phyloP scores from a whole-genome alignment of 1,139 yeast genomes.

The Kodamaea fungicola region DNA sequence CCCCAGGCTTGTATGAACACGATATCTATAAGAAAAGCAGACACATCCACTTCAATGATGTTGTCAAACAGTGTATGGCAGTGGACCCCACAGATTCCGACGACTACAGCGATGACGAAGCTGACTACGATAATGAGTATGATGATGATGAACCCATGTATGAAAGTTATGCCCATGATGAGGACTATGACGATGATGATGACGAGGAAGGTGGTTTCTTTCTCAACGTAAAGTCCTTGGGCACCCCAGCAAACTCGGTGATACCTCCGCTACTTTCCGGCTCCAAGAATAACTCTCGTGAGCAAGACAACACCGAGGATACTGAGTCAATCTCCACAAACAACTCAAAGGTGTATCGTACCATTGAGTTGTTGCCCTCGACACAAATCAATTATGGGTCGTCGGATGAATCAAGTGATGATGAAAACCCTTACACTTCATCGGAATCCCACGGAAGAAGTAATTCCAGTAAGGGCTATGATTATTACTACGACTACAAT shows the following conservation, averaged over 20 bases:
- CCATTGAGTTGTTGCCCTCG: slow-evolving; percentile 76
- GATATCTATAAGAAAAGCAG: slow-evolving; percentile 34
- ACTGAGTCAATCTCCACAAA: slow-evolving; percentile 24
- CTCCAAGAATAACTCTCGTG: slow-evolving; percentile 5
- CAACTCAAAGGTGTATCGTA: slow-evolving; percentile 33
- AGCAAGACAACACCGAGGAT: slow-evolving; percentile 17
- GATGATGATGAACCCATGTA: slow-evolving; percentile 12
- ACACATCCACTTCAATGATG: slow-evolving; percentile 86
- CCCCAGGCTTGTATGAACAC: slow-evolving; percentile 1
- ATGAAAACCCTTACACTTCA: slow-evolving; percentile 50
- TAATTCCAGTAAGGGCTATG: slow-evolving; percentile 64
- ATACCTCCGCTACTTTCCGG: slow-evolving; percentile 13
- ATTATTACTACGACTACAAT: slow-evolving; percentile 83
- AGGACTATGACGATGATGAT: slow-evolving; percentile 45
- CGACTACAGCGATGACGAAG: slow-evolving; percentile 26
- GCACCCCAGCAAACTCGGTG: slow-evolving; percentile 17
- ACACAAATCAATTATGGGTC: slow-evolving; percentile 77
- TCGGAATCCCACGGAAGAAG: slow-evolving; percentile 75
- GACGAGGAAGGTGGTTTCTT: slow-evolving; percentile 74
- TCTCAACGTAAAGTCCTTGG: slow-evolving; percentile 50
- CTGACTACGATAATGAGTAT: slow-evolving; percentile 15
- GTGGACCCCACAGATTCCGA: slow-evolving; percentile 43
- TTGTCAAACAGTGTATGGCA: slow-evolving; percentile 90
- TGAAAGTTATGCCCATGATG: slow-evolving; percentile 28
- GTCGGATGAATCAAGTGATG: slow-evolving; percentile 65